A percentile compares a stretch with the other conserved stretches of the same genome.
phyloP scores from a whole-genome alignment of 2,329 filamentous ascomycete species.

The Cordyceps cateniannulata region DNA sequence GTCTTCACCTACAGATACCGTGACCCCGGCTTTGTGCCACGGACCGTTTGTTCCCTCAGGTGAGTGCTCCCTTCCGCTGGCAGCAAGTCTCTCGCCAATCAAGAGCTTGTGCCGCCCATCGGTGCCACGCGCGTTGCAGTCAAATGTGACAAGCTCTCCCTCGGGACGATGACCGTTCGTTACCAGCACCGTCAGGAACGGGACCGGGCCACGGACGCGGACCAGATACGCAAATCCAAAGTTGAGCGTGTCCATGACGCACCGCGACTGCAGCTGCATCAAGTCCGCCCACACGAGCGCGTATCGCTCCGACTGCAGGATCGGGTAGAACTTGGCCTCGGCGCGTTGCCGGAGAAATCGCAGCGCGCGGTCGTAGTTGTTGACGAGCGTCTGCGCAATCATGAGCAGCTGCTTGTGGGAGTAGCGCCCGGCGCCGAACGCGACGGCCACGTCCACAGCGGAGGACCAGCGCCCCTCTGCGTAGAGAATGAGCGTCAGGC shows the following conservation, averaged over 20 bases:
- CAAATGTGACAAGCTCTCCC: not conserved
- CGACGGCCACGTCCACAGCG: not conserved
- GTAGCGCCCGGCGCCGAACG: conserved; percentile 1
- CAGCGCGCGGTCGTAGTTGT: not conserved
- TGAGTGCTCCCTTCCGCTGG: not conserved
- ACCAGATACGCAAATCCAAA: not conserved
- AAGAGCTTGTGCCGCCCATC: not conserved
- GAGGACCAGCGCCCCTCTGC: not conserved
- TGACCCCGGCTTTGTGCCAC: conserved; percentile 3
- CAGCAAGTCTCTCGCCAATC: not conserved
- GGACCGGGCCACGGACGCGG: not conserved
- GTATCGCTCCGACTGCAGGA: not conserved
- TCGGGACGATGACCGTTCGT: not conserved
- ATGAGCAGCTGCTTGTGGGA: not conserved
- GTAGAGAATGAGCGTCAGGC: conserved; percentile 4
- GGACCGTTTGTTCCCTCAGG: not conserved
- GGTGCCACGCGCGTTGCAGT: not conserved
- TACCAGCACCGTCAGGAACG: not conserved
- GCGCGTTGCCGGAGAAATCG: not conserved
- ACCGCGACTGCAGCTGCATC: conserved; percentile 1
- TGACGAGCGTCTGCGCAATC: not conserved
- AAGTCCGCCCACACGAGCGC: not conserved
- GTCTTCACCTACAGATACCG: not conserved
- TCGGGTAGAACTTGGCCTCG: not conserved
- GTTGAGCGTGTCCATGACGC: conserved; percentile 5